A percentile compares a stretch with the other conserved stretches of the same genome.
phyloP scores from a whole-genome alignment of 768 basidiomycete species.

The Tricholoma terreum region DNA sequence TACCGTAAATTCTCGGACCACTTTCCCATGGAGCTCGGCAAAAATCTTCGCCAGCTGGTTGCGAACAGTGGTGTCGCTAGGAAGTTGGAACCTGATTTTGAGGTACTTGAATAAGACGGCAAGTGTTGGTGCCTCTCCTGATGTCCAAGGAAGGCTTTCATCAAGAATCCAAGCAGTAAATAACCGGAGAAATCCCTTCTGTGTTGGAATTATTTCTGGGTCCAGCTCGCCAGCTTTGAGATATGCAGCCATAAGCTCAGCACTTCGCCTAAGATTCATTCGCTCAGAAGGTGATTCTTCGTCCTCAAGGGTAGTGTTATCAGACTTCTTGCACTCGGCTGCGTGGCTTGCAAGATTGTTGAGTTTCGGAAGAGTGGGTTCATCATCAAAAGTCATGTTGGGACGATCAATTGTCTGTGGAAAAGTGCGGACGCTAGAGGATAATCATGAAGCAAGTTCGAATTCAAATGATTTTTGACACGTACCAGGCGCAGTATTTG shows the following conservation, averaged over 20 bases:
- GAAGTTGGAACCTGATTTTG: slow-evolving; percentile 14
- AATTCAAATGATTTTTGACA: neutral
- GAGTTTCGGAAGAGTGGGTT: slow-evolving; percentile 19
- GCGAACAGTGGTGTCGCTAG: slow-evolving; percentile 21
- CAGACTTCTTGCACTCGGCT: slow-evolving; percentile 12
- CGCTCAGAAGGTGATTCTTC: slow-evolving; percentile 2
- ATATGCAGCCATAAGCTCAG: slow-evolving; percentile 24
- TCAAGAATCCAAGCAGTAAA: slow-evolving; percentile 33
- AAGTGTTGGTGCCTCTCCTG: slow-evolving; percentile 20
- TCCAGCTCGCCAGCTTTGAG: slow-evolving; percentile 33
- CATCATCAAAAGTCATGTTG: slow-evolving; percentile 13
- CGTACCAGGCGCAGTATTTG: slow-evolving; percentile 11
- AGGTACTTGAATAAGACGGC: slow-evolving; percentile 21
- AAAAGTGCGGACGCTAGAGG: neutral
- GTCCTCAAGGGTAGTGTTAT: too few relatives aligned
- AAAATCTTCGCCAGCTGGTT: slow-evolving; percentile 12
- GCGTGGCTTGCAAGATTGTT: slow-evolving; percentile 23
- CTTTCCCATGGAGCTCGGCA: neutral
- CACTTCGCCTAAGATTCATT: slow-evolving; percentile 15
- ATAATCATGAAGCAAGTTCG: neutral
- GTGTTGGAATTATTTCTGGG: slow-evolving; percentile 20
- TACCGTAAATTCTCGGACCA: neutral
- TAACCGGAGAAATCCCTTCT: slow-evolving; percentile 25
- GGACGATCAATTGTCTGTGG: neutral
- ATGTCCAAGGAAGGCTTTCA: slow-evolving; percentile 29